A percentile compares a stretch with the other conserved stretches of the same genome.
Conservation (phyloP, 371 early-diverging fungal species). For the Rhizopus sp. region DNA sequence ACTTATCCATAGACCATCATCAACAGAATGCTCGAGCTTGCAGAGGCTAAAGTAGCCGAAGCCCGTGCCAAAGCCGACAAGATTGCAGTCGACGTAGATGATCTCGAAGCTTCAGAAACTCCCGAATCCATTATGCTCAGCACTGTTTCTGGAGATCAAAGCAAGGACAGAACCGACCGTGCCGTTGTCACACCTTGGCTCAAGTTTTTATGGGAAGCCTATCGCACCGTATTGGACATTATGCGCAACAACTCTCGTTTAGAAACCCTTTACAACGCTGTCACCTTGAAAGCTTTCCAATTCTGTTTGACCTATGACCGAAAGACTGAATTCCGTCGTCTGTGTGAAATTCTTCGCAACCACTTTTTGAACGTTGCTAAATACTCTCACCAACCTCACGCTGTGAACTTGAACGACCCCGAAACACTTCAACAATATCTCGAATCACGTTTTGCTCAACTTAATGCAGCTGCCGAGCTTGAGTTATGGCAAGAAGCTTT, state of each 20-base stretch:
- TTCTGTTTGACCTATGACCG: conserved; percentile 95
- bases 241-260: conserved; percentile 94
- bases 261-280: conserved; percentile 91
- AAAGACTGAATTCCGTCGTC: conserved; percentile 97
- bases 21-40: conserved; percentile 80
- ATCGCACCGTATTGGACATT: conserved; percentile 94
- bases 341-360: conserved; percentile 94
- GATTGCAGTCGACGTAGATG: conserved; percentile 86
- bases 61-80: conserved; percentile 94
- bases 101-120: conserved; percentile 94
- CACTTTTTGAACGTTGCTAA: conserved; percentile 91
- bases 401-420: conserved; percentile 93
- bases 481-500: conserved; percentile 99
- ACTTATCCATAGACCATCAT: conserved; percentile 64
- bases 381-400: conserved; percentile 90
- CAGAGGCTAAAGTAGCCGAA: conserved; percentile 87
- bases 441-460: conserved; percentile 93
- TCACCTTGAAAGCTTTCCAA: conserved; percentile 90
- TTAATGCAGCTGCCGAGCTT: conserved; percentile 92
- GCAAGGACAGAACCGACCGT: conserved; percentile 94
- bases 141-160: conserved; percentile 93
- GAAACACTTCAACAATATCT: conserved; percentile 95
- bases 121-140: conserved; percentile 95
- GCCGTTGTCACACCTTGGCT: conserved; percentile 98
- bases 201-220: conserved; percentile 98